Conservation (phyloP, 192 early-diverging fungal species). For the Coemansia sp. region DNA sequence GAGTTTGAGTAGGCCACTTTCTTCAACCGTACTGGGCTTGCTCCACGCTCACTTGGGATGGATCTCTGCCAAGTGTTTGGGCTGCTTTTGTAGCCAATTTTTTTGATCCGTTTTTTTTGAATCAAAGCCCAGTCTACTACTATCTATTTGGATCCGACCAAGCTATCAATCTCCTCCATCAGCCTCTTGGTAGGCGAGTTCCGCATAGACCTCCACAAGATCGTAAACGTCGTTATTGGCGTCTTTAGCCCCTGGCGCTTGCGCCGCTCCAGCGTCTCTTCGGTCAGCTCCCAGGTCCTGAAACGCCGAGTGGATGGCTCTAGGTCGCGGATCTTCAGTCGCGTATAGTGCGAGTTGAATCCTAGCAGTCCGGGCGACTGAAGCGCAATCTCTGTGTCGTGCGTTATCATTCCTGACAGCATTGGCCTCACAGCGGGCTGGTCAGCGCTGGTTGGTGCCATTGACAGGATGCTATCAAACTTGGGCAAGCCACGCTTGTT, state of each 20-base stretch:
- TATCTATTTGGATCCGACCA: slow-evolving; percentile 20
- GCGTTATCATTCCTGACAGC: slow-evolving; percentile 20
- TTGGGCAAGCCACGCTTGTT: slow-evolving; percentile 41
- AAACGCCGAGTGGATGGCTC: slow-evolving; percentile 18
- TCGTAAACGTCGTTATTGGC: slow-evolving; percentile 36
- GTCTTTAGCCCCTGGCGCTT: slow-evolving; percentile 9
- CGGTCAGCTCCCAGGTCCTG: slow-evolving; percentile 45
- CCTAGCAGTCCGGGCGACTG: slow-evolving; percentile 44
- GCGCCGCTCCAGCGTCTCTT: slow-evolving; percentile 3
- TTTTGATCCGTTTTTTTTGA: too few species aligned
- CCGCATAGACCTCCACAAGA: slow-evolving; percentile 39
- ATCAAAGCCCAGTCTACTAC: background rate
- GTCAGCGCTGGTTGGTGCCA: background rate
- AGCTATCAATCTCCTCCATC: slow-evolving; percentile 42
- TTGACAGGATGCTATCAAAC: slow-evolving; percentile 43
- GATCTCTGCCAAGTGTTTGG: background rate
- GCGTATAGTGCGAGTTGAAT: slow-evolving; percentile 20
- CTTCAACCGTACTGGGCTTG: background rate
- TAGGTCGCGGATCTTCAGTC: slow-evolving; percentile 28
- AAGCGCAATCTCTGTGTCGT: slow-evolving; percentile 34
- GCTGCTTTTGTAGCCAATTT: background rate
- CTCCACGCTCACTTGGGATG: background rate
- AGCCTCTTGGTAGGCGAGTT: slow-evolving; percentile 17
- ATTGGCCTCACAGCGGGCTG: slow-evolving; percentile 1
- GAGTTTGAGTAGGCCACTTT: slow-evolving; percentile 34